Evolutionary conservation across 257 asterid species (phyloP).

Genomic region (Fraxinus americana): DNA sequence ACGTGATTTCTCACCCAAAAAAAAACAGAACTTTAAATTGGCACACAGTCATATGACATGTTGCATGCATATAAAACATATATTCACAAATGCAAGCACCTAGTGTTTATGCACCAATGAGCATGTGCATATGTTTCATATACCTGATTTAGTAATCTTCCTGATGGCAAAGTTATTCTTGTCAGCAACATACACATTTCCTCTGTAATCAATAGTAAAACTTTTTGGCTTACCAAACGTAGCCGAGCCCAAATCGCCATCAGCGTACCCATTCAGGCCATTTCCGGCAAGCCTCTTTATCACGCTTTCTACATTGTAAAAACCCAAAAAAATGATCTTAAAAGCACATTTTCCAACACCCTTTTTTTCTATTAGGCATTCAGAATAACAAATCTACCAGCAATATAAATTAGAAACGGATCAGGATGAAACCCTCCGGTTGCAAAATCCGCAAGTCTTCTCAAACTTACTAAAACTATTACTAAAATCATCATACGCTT

Average conservation of each 20-base stretch:
- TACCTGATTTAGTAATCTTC: conserved; percentile 74
- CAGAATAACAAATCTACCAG: neutral
- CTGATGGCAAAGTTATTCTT: conserved; percentile 57
- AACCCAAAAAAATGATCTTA: neutral
- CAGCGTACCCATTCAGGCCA: conserved; percentile 46
- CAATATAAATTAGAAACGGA: neutral
- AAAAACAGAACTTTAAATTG: neutral
- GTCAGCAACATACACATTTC: conserved; percentile 84
- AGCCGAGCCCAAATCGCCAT: conserved; percentile 72
- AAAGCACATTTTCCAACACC: neutral
- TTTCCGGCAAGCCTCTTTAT: conserved; percentile 62
- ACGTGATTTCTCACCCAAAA: neutral
- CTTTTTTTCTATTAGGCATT: neutral
- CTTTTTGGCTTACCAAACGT: conserved; percentile 62
- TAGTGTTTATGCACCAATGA: neutral
- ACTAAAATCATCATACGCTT: neutral
- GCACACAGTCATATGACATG: neutral
- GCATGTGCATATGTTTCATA: neutral
- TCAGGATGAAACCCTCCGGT: neutral
- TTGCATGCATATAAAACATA: conserved; percentile 3
- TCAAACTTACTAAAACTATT: neutral
- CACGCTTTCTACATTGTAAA: conserved; percentile 44
- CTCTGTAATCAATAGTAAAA: conserved; percentile 72
- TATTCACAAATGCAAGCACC: neutral
- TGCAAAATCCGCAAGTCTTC: neutral